Base-by-base conservation (phyloP, 1,139 yeast species). In the Debaryomycetaceae sp. region DNA sequence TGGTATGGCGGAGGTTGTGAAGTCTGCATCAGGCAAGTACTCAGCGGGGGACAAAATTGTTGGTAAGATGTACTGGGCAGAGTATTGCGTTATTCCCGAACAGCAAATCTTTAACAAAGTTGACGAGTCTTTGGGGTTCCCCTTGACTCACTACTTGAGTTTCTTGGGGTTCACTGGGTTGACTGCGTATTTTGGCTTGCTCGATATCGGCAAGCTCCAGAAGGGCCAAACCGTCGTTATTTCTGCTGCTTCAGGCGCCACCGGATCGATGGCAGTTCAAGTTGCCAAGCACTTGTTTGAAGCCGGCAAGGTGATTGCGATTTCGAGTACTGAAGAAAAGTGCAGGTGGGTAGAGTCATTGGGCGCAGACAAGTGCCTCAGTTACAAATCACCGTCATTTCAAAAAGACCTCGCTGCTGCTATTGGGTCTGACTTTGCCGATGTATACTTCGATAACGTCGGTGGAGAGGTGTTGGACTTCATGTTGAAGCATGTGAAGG, bases 231-330 rank as follows among this genome's bases (percentile, higher is more conserved):
- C 62, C 7, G 67, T 75, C 34, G 51, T 76, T 29, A 64, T 79
- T 22, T 72, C 82, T 16, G 85, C 83, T 36, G 86, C 86, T 16
- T 72, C 83, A 6, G 71, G 86, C 38, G 84, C 83, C 16, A 79
- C 80, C 21, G 86, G 86, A 18, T 64, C 77, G 11, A 55, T 69
- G 34, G 77, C 64, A 21, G 72, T 77, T 25, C 85, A 78, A 51
- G 46, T 78, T 18, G 80, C 84, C 29, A 64, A 75, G 39, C 58
- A 71, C 34, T 49, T 74, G 10, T 59, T 71, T 44, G 72, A 73
- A 29, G 79, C 79, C 22, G 55, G 61, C 32, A 71, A 64, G 41
- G 81, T 80, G 21, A 64, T 79, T 48, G 86, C 81, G 32, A 67
- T 78, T 43, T 77, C 84, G 15, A 83, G 86, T 37, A 71, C 79